Conservation (phyloP, 2,329 filamentous ascomycete species). For the Tolypocladium guangdongense region DNA sequence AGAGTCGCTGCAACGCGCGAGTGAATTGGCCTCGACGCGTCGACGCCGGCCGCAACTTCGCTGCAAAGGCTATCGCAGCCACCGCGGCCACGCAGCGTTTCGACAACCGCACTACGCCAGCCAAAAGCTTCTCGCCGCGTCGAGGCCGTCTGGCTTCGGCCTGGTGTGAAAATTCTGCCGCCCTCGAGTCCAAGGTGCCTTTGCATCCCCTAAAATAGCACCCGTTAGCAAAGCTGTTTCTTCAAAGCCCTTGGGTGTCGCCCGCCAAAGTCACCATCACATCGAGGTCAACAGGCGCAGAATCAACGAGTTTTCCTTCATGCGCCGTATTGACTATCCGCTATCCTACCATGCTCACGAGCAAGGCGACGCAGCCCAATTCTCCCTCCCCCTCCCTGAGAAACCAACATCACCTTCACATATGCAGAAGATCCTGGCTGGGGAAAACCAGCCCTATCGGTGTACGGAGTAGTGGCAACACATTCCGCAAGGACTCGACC, state of each 20-base stretch:
- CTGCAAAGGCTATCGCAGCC: no score
- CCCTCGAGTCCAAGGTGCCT: not conserved
- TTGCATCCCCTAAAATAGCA: not conserved
- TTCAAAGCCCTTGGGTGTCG: not conserved
- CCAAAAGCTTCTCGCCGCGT: no score
- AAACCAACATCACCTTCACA: not conserved
- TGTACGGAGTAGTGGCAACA: not conserved
- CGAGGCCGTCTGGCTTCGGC: no score
- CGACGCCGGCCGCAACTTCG: no score
- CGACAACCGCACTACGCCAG: not conserved
- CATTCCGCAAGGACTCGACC: not conserved
- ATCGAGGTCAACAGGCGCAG: not conserved
- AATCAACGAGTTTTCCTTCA: not conserved
- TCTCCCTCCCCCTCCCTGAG: not conserved
- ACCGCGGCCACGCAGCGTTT: no score
- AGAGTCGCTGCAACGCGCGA: not conserved
- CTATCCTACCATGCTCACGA: conserved; percentile 1
- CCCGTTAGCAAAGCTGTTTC: not conserved
- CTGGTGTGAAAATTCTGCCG: not conserved
- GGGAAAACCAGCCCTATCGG: not conserved
- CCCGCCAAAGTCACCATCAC: not conserved
- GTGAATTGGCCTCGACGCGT: not conserved
- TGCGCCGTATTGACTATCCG: not conserved
- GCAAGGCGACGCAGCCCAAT: not conserved
- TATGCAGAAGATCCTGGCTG: not conserved